Conservation (phyloP, 495 filamentous ascomycete species). For the Hypoxylon perforatum region DNA sequence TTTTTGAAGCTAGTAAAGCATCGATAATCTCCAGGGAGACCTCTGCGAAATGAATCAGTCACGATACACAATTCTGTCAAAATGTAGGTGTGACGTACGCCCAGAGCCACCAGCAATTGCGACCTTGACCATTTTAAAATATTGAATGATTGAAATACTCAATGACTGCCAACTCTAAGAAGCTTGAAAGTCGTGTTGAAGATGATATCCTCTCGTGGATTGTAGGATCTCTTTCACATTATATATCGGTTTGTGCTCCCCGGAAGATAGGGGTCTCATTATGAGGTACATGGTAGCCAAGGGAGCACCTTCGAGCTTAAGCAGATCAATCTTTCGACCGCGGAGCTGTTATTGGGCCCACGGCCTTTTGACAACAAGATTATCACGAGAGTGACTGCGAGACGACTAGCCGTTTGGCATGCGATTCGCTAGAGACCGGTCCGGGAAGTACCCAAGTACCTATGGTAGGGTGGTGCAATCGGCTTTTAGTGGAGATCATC, state of each 20-base stretch:
- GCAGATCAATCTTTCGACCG: no score
- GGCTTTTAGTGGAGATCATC: neutral
- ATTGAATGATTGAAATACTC: no score
- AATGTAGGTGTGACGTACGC: slow-evolving; percentile 47
- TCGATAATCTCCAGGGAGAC: slow-evolving; percentile 66
- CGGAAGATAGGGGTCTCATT: neutral
- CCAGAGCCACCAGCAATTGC: slow-evolving; percentile 65
- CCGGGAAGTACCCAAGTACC: no score
- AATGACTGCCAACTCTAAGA: neutral
- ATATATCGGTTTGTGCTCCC: neutral
- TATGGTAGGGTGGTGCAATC: no score
- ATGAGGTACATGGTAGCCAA: no score
- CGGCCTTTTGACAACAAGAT: no score
- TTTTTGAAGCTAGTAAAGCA: slow-evolving; percentile 58
- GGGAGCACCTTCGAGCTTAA: no score
- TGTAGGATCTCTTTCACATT: neutral
- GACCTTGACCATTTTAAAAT: slow-evolving; percentile 64
- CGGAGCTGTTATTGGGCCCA: no score
- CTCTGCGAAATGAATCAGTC: slow-evolving; percentile 49
- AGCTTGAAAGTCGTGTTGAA: neutral
- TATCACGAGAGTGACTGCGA: no score
- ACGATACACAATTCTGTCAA: neutral
- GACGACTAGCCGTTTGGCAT: no score
- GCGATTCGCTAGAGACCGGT: no score
- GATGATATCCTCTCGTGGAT: neutral